Evolutionary conservation across 495 filamentous ascomycete genomes (phyloP).

Genomic region (Podospora didyma): DNA sequence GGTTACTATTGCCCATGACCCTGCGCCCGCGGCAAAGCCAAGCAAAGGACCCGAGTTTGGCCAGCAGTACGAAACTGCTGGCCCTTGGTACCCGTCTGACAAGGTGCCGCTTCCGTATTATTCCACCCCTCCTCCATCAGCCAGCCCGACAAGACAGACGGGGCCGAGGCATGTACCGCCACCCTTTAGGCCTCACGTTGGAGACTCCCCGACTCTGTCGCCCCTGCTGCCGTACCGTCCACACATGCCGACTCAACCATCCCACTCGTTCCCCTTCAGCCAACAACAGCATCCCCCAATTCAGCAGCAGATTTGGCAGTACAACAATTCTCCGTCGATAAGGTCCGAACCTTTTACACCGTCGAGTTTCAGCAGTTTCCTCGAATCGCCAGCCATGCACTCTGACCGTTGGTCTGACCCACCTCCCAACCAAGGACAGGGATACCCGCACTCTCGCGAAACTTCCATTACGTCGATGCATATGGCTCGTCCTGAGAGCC

Average conservation of each 20-base stretch:
- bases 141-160: not conserved
- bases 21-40: not conserved
- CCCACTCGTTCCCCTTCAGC: not conserved
- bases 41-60: not conserved
- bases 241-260: too few relatives aligned
- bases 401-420: constrained; percentile 13
- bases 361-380: not conserved
- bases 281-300: not conserved
- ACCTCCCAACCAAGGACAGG: not conserved
- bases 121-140: not conserved
- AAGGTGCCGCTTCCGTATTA: constrained; percentile 10
- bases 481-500: not conserved
- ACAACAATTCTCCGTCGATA: constrained; percentile 7
- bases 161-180: not conserved
- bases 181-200: not conserved
- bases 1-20: not conserved
- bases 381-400: not conserved
- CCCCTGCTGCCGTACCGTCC: not conserved
- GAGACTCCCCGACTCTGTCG: not conserved
- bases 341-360: constrained; percentile 13
- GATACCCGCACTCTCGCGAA: not conserved
- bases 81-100: constrained; percentile 15
- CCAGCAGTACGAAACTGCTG: constrained; percentile 5
- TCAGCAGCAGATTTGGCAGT: constrained; percentile 4
- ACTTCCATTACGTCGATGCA: not conserved